Evolutionary conservation across 306 rosid species (phyloP).

Genomic region (Hippophae gyantsensis): DNA sequence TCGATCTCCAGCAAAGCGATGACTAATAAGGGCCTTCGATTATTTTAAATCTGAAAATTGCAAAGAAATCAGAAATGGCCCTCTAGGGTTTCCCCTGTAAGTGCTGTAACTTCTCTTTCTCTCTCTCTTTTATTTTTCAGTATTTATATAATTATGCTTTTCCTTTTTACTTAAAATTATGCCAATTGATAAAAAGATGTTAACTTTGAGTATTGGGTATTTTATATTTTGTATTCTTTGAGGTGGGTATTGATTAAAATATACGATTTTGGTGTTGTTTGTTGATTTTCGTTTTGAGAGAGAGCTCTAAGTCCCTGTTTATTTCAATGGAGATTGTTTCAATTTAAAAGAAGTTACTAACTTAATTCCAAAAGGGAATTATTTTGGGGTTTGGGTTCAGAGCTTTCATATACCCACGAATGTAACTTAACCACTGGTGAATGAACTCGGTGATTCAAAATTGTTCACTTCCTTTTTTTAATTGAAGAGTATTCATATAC

Average conservation of each 20-base stretch:
- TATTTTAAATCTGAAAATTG: background rate
- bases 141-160: background rate
- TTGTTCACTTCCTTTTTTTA: no score
- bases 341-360: no score
- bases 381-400: no score
- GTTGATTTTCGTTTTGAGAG: background rate
- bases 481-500: no score
- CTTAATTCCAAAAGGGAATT: no score
- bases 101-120: slow-evolving; percentile 2
- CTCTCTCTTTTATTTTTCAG: background rate
- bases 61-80: background rate
- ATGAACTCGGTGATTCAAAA: no score
- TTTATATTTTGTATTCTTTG: background rate
- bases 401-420: no score
- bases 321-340: background rate
- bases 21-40: background rate
- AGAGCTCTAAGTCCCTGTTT: background rate
- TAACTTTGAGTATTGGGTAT: slow-evolving; percentile 3
- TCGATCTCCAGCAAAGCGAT: background rate
- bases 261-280: background rate
- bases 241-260: slow-evolving; percentile 19
- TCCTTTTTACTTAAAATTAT: no score
- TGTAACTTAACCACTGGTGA: no score
- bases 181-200: background rate
- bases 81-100: slow-evolving; percentile 18